Conservation (phyloP, 495 filamentous ascomycete genomes). For the Penicillium paradoxum region DNA sequence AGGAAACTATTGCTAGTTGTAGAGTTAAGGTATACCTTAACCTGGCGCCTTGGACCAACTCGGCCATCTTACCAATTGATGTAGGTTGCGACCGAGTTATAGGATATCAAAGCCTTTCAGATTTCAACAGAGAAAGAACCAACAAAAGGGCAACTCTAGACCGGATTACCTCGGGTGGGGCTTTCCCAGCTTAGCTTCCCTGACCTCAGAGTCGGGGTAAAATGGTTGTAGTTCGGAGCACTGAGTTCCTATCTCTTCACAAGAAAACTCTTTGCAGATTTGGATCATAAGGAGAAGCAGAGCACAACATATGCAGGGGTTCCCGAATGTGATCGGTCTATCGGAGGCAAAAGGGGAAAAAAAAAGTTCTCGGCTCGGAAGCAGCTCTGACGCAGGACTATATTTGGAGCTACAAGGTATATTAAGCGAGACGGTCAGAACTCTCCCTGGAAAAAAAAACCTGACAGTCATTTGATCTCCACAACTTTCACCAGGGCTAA, state of each 20-base stretch:
- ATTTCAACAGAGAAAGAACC: too few species aligned
- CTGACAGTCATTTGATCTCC: neutral
- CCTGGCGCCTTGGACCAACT: slow-evolving; percentile 33
- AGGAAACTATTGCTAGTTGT: slow-evolving; percentile 7
- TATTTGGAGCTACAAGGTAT: neutral
- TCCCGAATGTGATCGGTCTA: neutral
- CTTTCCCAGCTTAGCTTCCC: neutral
- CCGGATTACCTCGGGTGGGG: slow-evolving; percentile 1
- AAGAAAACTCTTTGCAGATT: neutral
- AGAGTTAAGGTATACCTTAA: slow-evolving; percentile 28
- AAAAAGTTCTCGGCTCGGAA: slow-evolving; percentile 1
- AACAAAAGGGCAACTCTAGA: neutral
- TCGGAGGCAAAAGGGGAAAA: neutral
- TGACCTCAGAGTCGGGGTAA: neutral
- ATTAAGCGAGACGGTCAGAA: neutral
- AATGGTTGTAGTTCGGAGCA: neutral
- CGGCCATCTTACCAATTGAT: slow-evolving; percentile 24
- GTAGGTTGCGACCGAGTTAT: neutral
- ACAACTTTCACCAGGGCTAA: neutral
- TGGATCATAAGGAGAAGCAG: neutral
- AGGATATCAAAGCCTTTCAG: neutral
- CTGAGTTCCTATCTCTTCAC: neutral
- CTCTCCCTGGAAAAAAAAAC: neutral
- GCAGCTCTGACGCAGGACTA: neutral
- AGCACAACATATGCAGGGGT: neutral